These are phyloP conservation scores for Cyclotella atomus DNA, from an alignment of 108 stramenopile genomes.

Conservation along the genomic window DNA sequence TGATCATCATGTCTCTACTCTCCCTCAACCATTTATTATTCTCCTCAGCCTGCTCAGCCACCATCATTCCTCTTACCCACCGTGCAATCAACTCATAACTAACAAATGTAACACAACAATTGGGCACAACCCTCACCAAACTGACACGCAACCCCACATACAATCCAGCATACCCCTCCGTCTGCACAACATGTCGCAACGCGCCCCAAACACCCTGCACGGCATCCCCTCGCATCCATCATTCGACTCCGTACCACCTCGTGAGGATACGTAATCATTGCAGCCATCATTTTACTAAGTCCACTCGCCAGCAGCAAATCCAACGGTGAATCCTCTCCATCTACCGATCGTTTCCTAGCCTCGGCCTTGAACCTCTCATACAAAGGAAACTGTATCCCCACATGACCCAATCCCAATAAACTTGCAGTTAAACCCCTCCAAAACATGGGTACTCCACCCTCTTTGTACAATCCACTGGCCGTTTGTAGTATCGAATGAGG, in stretches of 20 bases:
- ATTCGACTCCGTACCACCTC: conserved; percentile 90
- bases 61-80: conserved; percentile 56
- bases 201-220: conserved; percentile 51
- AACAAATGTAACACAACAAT: conserved; percentile 89
- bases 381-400: conserved; percentile 93
- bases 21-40: no score
- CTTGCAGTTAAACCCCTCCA: conserved; percentile 92
- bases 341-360: conserved; percentile 48
- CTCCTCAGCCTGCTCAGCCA: no score
- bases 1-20: no score
- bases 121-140: conserved; percentile 86
- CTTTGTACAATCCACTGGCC: conserved; percentile 50
- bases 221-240: conserved; percentile 82
- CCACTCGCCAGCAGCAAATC: conserved; percentile 82
- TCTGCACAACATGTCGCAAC: conserved; percentile 49
- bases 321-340: conserved; percentile 59
- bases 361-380: conserved; percentile 84
- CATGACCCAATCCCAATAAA: conserved; percentile 88
- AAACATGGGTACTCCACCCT: conserved; percentile 75
- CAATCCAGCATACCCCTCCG: conserved; percentile 77
- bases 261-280: conserved; percentile 87
- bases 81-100: conserved; percentile 83
- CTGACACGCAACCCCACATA: conserved; percentile 83
- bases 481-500: conserved; percentile 63
- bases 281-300: conserved; percentile 83